Percentiles rank a stretch among this genome's conserved stretches.
Evolutionary conservation across 129 eudicot species (phyloP).

Genomic region (Ambrosia artemisiifolia): DNA sequence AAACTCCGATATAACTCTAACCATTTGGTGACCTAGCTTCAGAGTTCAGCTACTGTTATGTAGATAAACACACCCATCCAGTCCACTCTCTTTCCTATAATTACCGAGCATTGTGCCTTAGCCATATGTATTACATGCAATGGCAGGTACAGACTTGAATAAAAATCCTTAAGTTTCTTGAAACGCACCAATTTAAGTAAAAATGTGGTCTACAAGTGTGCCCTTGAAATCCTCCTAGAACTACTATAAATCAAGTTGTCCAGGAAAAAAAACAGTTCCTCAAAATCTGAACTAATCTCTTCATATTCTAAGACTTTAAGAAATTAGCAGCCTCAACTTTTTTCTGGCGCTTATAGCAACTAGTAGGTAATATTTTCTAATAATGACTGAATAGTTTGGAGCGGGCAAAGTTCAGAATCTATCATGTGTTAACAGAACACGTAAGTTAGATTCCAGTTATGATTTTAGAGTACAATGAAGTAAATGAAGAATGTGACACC

Average conservation of each 20-base stretch:
- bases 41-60: background rate
- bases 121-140: background rate
- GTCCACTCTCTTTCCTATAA: background rate
- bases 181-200: background rate
- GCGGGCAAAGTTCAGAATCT: background rate
- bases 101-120: background rate
- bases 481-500: background rate
- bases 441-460: background rate
- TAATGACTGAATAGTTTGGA: background rate
- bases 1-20: background rate
- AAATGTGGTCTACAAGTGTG: background rate
- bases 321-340: background rate
- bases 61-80: background rate
- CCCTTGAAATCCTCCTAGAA: background rate
- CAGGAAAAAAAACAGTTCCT: background rate
- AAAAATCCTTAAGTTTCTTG: constrained; percentile 1
- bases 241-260: background rate
- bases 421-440: background rate
- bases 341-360: background rate
- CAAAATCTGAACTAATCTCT: background rate
- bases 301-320: constrained; percentile 7
- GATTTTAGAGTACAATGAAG: constrained; percentile 4
- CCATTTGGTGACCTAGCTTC: background rate
- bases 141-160: constrained; percentile 2
- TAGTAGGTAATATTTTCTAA: background rate